Conservation (phyloP, 176 grass and related monocot species). For the Poa annua region DNA sequence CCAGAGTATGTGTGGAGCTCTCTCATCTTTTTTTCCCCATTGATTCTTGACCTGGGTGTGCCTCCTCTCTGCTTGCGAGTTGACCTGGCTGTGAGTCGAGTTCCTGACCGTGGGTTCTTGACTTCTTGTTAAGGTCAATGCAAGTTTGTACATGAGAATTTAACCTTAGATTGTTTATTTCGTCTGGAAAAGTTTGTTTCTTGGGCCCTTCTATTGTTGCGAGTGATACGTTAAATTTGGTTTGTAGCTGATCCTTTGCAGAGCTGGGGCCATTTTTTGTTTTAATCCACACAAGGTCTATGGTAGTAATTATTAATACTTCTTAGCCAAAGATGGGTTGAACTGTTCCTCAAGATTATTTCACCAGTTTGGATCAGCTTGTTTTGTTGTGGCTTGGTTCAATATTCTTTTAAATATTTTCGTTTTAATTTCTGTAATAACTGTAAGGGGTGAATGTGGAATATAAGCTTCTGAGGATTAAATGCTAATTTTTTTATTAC, state of each 20-base stretch:
- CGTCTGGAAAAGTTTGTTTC: neutral
- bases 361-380: slow-evolving; percentile 8
- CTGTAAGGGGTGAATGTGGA: neutral
- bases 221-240: slow-evolving; percentile 15
- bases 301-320: neutral
- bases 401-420: neutral
- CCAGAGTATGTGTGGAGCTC: slow-evolving; percentile 47
- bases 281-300: neutral
- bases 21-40: neutral
- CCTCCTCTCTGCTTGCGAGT: slow-evolving; percentile 20
- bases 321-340: slow-evolving; percentile 4
- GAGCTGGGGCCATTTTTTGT: neutral
- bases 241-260: neutral
- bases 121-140: slow-evolving; percentile 21
- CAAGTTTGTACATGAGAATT: neutral
- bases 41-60: slow-evolving; percentile 32
- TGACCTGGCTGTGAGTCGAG: slow-evolving; percentile 35
- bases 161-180: neutral
- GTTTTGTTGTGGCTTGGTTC: neutral
- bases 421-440: slow-evolving; percentile 16
- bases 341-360: neutral
- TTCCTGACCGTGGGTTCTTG: slow-evolving; percentile 22
- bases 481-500: neutral
- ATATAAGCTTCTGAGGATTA: neutral
- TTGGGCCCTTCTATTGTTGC: slow-evolving; percentile 4